These are phyloP conservation scores for Fusarium cyanostomum DNA, from an alignment of 2,329 filamentous ascomycete species.

Conservation along the genomic window DNA sequence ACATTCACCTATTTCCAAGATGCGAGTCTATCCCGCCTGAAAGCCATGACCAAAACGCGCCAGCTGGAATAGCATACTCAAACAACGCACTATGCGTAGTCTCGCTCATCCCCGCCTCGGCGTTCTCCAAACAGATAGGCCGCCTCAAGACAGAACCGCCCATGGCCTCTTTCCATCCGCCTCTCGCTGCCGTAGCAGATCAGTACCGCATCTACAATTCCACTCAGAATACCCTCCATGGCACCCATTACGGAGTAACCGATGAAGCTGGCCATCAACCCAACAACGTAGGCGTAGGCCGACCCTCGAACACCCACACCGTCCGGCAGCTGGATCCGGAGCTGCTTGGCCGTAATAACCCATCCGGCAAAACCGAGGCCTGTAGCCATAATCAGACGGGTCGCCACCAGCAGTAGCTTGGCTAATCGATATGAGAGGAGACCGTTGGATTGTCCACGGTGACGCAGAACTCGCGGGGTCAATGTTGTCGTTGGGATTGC, in stretches of 20 bases:
- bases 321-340: conserved; percentile 68
- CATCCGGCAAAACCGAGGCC: conserved; percentile 94
- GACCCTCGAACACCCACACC: conserved; percentile 74
- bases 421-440: conserved; percentile 90
- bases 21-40: conserved; percentile 31
- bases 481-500: conserved; percentile 78
- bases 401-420: conserved; percentile 90
- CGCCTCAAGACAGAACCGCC: conserved; percentile 90
- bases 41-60: conserved; percentile 19
- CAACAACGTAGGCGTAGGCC: conserved; percentile 93
- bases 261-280: conserved; percentile 90
- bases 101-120: conserved; percentile 45
- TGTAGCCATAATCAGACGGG: conserved; percentile 89
- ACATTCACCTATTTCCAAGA: conserved; percentile 1
- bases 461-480: conserved; percentile 63
- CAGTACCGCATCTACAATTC: conserved; percentile 86
- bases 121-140: conserved; percentile 84
- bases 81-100: conserved; percentile 39
- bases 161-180: conserved; percentile 71
- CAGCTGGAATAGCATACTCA: conserved; percentile 24
- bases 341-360: conserved; percentile 87
- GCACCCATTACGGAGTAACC: conserved; percentile 93
- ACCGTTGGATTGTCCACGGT: conserved; percentile 57
- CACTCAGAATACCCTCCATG: conserved; percentile 87
- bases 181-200: conserved; percentile 96